phyloP scores from a whole-genome alignment of 306 rosid species.

The Quercus rubra region DNA sequence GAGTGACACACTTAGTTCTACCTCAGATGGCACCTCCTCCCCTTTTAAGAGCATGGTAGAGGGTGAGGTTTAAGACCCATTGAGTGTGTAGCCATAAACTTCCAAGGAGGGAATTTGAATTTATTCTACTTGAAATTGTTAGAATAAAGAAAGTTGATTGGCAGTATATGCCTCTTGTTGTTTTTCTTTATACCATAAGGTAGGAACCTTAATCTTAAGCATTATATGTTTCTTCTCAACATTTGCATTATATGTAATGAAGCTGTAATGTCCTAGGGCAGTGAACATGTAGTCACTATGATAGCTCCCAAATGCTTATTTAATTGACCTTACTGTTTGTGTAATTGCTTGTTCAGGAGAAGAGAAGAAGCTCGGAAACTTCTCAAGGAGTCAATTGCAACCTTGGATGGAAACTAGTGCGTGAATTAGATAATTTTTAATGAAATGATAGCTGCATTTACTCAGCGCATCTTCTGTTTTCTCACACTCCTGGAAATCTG shows the following conservation, averaged over 20 bases:
- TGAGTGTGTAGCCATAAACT: neutral
- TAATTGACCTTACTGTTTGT: neutral
- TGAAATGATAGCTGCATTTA: neutral
- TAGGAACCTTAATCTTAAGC: neutral
- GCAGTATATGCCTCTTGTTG: neutral
- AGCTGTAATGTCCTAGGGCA: neutral
- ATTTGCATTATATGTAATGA: neutral
- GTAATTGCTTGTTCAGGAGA: constrained; percentile 48
- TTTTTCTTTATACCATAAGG: neutral
- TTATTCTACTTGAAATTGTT: neutral
- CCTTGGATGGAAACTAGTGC: constrained; percentile 53
- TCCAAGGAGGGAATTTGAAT: neutral
- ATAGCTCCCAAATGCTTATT: neutral
- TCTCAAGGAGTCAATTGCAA: constrained; percentile 71
- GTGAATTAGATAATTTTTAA: neutral
- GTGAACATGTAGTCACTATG: neutral
- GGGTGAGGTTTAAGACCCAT: too few relatives aligned
- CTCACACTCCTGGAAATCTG: neutral
- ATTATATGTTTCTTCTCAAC: neutral
- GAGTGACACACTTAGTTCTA: neutral
- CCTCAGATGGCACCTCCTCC: too few relatives aligned
- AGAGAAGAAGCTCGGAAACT: constrained; percentile 79
- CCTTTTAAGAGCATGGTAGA: too few relatives aligned
- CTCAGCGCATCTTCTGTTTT: neutral
- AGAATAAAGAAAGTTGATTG: neutral